Evolutionary conservation across 208 protist genomes (phyloP).

Genomic region (Wallacemonas sp.): DNA sequence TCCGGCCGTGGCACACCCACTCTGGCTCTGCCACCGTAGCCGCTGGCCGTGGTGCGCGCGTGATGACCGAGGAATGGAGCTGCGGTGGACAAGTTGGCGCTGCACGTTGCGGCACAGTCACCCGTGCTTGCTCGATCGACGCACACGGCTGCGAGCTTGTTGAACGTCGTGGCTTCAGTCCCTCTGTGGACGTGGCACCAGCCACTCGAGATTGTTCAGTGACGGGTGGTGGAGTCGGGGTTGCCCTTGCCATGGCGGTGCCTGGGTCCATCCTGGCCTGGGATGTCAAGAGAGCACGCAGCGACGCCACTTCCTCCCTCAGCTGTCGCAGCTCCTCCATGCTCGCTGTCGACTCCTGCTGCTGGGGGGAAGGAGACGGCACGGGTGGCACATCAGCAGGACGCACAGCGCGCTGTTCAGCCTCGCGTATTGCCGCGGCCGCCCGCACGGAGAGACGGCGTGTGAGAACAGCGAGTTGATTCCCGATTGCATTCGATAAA

Average conservation of each 20-base stretch:
- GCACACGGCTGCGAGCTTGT: no score
- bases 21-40: background rate
- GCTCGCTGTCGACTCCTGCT: background rate
- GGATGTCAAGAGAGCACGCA: slow-evolving; percentile 7
- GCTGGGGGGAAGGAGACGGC: background rate
- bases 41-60: background rate
- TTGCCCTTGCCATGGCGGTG: background rate
- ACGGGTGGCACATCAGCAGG: background rate
- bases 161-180: no score
- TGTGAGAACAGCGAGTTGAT: slow-evolving; percentile 15
- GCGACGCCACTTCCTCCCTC: slow-evolving; percentile 27
- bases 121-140: no score
- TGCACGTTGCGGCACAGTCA: no score
- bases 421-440: slow-evolving; percentile 2
- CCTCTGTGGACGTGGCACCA: no score
- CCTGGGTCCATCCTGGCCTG: background rate
- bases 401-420: slow-evolving; percentile 4
- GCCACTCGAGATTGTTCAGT: no score
- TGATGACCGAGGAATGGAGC: background rate
- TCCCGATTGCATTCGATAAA: slow-evolving; percentile 13
- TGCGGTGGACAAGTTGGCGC: background rate
- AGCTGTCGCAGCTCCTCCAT: slow-evolving; percentile 25
- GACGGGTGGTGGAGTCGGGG: no score
- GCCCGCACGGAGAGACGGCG: slow-evolving; percentile 12
- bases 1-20: background rate